Evolutionary conservation across 768 basidiomycete species (phyloP).

Genomic region (Psilocybe tampanensis): DNA sequence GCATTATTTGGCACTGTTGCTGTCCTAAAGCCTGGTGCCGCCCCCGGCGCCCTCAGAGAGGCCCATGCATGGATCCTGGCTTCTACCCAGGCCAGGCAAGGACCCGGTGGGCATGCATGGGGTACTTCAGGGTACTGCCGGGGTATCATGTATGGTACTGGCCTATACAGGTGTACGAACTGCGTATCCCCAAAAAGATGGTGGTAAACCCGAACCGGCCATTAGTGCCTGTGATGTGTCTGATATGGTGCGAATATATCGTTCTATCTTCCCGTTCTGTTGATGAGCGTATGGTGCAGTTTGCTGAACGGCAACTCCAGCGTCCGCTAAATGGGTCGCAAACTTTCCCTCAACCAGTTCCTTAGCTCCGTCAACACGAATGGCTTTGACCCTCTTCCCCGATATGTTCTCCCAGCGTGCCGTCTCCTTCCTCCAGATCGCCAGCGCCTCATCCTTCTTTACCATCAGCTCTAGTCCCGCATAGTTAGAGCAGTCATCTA

Average conservation of each 20-base stretch:
- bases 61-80: too few species aligned
- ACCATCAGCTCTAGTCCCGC: conserved; percentile 10
- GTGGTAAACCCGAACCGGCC: conserved; percentile 22
- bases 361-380: conserved; percentile 19
- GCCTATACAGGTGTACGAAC: too few species aligned
- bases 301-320: conserved; percentile 23
- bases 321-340: conserved; percentile 12
- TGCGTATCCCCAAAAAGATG: conserved; percentile 26
- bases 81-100: too few species aligned
- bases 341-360: conserved; percentile 12
- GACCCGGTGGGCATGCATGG: too few species aligned
- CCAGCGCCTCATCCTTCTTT: conserved; percentile 4
- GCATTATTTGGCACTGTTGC: too few species aligned
- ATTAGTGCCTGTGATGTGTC: conserved; percentile 24
- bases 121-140: too few species aligned
- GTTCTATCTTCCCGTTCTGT: conserved; percentile 34
- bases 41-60: too few species aligned
- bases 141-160: too few species aligned
- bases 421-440: background rate
- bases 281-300: conserved; percentile 31
- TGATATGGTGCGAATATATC: conserved; percentile 28
- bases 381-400: background rate
- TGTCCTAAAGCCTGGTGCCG: too few species aligned
- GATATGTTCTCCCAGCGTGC: conserved; percentile 9
- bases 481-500: conserved; percentile 23